These are phyloP conservation scores for Rhizopogon vulgaris DNA, from an alignment of 768 basidiomycete species.

Conservation along the genomic window DNA sequence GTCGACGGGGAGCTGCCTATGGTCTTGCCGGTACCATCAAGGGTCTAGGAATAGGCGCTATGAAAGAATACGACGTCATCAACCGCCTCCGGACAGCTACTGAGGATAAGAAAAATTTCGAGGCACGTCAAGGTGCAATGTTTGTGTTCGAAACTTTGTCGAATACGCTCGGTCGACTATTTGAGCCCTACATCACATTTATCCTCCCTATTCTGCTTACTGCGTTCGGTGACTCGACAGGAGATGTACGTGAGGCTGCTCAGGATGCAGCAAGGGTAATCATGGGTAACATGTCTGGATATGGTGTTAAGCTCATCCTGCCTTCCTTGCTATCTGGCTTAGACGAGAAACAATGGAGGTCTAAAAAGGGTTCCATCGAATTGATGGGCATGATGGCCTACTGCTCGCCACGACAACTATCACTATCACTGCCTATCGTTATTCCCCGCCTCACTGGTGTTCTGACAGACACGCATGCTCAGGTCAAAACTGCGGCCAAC, in stretches of 20 bases:
- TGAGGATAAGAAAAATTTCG: slow-evolving; percentile 86
- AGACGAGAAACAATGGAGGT: slow-evolving; percentile 98
- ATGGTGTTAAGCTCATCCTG: slow-evolving; percentile 92
- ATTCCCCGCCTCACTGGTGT: slow-evolving; percentile 94
- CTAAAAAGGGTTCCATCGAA: slow-evolving; percentile 96
- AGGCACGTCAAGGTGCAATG: slow-evolving; percentile 88
- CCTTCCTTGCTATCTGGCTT: slow-evolving; percentile 85
- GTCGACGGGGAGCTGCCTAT: slow-evolving; percentile 95
- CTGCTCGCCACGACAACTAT: slow-evolving; percentile 92
- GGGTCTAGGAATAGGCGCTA: slow-evolving; percentile 79
- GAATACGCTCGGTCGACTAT: slow-evolving; percentile 76
- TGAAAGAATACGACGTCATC: slow-evolving; percentile 83
- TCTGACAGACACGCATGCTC: slow-evolving; percentile 94
- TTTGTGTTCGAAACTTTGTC: slow-evolving; percentile 94
- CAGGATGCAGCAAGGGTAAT: slow-evolving; percentile 89
- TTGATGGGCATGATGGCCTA: slow-evolving; percentile 98
- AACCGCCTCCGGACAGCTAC: slow-evolving; percentile 63
- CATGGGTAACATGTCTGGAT: slow-evolving; percentile 92
- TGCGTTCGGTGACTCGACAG: slow-evolving; percentile 78
- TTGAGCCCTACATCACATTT: slow-evolving; percentile 88
- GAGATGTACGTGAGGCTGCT: slow-evolving; percentile 90
- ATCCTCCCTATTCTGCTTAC: slow-evolving; percentile 79
- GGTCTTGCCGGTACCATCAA: slow-evolving; percentile 90
- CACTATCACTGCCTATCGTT: slow-evolving; percentile 90
- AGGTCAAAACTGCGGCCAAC: slow-evolving; percentile 90